A percentile compares a stretch with the other conserved stretches of the same genome.
Evolutionary conservation across 108 stramenopile species (phyloP).

Genomic region (Cyclotella choctawhatcheeana): DNA sequence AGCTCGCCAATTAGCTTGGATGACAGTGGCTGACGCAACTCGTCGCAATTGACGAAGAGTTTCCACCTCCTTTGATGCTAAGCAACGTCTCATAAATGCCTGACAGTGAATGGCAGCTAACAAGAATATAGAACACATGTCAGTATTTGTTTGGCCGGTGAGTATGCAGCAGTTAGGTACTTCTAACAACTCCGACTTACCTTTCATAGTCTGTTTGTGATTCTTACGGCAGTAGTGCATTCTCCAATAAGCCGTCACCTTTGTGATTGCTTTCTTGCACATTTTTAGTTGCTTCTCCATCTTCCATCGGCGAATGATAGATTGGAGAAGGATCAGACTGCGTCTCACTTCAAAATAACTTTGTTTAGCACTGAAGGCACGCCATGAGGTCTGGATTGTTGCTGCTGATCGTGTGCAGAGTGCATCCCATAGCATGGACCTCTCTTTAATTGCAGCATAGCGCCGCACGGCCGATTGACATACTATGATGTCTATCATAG

Average conservation of each 20-base stretch:
- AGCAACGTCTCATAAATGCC: no score
- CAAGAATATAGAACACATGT: no score
- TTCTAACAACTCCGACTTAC: no score
- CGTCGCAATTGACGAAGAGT: neutral
- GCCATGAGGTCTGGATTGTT: neutral
- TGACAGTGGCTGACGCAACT: neutral
- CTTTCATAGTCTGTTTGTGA: neutral
- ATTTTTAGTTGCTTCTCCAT: neutral
- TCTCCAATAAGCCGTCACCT: neutral
- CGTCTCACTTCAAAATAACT: no score
- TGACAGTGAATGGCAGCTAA: no score
- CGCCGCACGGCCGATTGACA: neutral
- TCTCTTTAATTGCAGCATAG: neutral
- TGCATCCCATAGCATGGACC: neutral
- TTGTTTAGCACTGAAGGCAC: neutral
- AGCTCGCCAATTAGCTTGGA: slow-evolving; percentile 3
- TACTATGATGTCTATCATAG: neutral
- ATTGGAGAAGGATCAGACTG: neutral
- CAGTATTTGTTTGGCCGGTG: no score
- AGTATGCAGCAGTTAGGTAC: no score
- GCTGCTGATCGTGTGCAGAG: neutral
- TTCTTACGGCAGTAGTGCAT: neutral
- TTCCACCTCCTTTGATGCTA: no score
- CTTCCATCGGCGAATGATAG: neutral
- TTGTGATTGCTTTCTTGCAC: neutral